phyloP scores from a whole-genome alignment of 257 asterid genomes.

The Solanum ahanhuiri region DNA sequence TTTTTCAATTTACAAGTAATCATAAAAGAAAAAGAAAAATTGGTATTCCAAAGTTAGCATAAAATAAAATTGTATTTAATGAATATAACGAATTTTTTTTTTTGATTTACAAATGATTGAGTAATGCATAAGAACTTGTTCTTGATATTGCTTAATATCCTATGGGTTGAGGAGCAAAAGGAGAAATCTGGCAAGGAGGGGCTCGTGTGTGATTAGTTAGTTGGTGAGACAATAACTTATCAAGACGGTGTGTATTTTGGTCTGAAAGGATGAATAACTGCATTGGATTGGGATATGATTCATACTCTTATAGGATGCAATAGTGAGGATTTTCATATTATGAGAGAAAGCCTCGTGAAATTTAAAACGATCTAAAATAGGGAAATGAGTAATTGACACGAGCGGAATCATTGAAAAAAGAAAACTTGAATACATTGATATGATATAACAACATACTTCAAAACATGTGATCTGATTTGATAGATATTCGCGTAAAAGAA shows the following conservation, averaged over 20 bases:
- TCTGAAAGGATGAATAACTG: rapidly evolving
- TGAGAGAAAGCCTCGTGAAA: neutral
- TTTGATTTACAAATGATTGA: neutral
- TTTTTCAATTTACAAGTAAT: no score
- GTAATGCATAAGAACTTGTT: neutral
- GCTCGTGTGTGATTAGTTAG: neutral
- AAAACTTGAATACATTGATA: neutral
- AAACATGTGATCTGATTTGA: neutral
- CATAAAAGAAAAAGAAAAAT: no score
- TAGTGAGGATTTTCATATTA: neutral
- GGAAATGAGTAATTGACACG: neutral
- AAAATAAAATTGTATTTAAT: no score
- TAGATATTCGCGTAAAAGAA: neutral
- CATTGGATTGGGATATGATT: rapidly evolving
- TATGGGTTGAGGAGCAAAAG: neutral
- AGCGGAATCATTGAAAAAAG: rapidly evolving
- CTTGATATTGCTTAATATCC: neutral
- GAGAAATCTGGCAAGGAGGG: neutral
- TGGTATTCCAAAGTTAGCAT: neutral
- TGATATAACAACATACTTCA: neutral
- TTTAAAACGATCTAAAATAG: neutral
- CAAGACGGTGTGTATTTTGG: neutral
- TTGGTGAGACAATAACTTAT: neutral
- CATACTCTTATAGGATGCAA: neutral
- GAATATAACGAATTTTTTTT: no score